These are phyloP conservation scores for Blastobotrys arbuscula DNA, from an alignment of 1,139 yeast genomes.

Conservation along the genomic window DNA sequence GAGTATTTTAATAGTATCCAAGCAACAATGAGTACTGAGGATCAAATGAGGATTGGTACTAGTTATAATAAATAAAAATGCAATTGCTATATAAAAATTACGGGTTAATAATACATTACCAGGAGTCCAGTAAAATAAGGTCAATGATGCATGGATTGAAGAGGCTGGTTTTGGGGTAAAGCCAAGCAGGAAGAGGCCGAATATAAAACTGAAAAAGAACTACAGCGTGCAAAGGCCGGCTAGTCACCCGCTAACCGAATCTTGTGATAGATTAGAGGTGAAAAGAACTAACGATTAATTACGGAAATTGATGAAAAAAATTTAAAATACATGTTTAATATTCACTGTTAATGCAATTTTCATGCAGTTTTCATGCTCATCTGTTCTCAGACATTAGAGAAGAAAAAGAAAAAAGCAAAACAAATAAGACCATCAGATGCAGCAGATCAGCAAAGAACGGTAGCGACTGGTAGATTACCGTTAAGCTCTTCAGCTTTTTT, in stretches of 20 bases:
- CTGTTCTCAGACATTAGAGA: too few species aligned
- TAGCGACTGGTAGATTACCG: too few species aligned
- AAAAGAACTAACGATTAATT: background rate
- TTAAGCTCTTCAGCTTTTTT: too few species aligned
- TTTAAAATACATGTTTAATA: background rate
- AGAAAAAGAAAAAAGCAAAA: too few species aligned
- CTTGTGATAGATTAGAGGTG: background rate
- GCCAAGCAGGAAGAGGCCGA: background rate
- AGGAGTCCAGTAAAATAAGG: slow-evolving; percentile 10
- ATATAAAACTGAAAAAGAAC: background rate
- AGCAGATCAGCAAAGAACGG: too few species aligned
- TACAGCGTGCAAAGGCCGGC: slow-evolving; percentile 33
- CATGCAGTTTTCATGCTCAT: too few species aligned
- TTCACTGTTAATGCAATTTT: too few species aligned
- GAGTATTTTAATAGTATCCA: slow-evolving; percentile 15
- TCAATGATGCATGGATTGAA: slow-evolving; percentile 11
- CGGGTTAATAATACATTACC: slow-evolving; percentile 14
- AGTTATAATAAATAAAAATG: slow-evolving; percentile 15
- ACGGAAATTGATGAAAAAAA: background rate
- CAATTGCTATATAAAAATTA: slow-evolving; percentile 11
- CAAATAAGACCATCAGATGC: too few species aligned
- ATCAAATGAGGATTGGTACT: slow-evolving; percentile 12
- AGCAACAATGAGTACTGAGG: slow-evolving; percentile 11
- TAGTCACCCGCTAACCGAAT: slow-evolving; percentile 9
- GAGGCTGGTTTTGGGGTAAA: slow-evolving; percentile 6